Evolutionary conservation across 139 green algal genomes (phyloP), one percentile per base, ranked within the genome.

Genomic region (Chlamydomonas sphaeroides): DNA sequence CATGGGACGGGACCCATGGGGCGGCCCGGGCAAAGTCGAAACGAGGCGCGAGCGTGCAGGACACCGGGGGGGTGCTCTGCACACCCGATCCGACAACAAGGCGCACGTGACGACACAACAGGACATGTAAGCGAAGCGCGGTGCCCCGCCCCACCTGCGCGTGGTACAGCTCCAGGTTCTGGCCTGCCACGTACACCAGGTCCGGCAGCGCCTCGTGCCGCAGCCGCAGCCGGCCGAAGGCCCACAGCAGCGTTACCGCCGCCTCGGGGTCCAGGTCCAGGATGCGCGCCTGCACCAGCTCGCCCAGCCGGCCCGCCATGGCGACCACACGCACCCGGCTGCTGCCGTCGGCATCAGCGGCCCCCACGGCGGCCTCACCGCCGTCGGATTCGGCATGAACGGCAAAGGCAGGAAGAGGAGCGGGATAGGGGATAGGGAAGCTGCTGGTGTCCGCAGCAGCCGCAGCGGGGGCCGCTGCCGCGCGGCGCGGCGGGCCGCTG

Each of bases 81-180:
- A n/a, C n/a, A n/a, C n/a, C n/a, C n/a, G n/a, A n/a, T n/a, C n/a
- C n/a, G n/a, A n/a, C n/a, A n/a, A n/a, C n/a, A n/a, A n/a, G n/a
- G n/a, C n/a, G n/a, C n/a, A n/a, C n/a, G n/a, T n/a, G n/a, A n/a
- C n/a, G n/a, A n/a, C n/a, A n/a, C n/a, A n/a, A n/a, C n/a, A n/a
- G n/a, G n/a, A n/a, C n/a, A n/a, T n/a, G n/a, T n/a, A n/a, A n/a
- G n/a, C n/a, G n/a, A n/a, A n/a, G n/a, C n/a, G n/a, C n/a, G n/a
- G n/a, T 30, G 59, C 59, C 28, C 28, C 6, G 5, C 18, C 63
- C 0, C 21, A 79, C 71, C 71, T 79, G 28, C 17, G 45, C 33
- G 26, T 83, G 76, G 76, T 83, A 83, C 33, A 83, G 61, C 28
- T 83, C 76, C 63, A 83, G 23, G 76, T 83, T 65, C 45, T 74